Conservation (phyloP, 192 early-diverging fungal genomes). For the Coemansia nantahalensis region DNA sequence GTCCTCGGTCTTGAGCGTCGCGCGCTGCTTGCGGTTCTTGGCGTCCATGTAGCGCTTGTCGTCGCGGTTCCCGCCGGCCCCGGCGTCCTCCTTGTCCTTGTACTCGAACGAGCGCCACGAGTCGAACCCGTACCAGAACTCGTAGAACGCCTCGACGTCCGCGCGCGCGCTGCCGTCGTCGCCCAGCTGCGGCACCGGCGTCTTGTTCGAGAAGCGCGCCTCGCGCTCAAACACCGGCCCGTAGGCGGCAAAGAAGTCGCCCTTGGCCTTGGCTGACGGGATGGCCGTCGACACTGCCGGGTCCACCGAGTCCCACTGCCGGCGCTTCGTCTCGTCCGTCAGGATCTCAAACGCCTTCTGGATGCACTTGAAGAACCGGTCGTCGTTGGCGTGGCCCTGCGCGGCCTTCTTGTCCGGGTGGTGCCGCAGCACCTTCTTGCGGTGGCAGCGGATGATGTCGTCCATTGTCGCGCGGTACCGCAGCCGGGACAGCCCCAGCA, state of each 20-base stretch:
- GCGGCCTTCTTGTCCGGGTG: constrained; percentile 98
- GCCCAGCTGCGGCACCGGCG: constrained; percentile 84
- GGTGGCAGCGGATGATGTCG: constrained; percentile 85
- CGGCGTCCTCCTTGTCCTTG: constrained; percentile 95
- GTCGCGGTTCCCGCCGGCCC: constrained; percentile 87
- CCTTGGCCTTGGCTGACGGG: constrained; percentile 73
- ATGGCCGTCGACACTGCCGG: constrained; percentile 71
- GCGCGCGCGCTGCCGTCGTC: constrained; percentile 59
- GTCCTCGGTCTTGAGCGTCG: too few species aligned
- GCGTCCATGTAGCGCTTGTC: constrained; percentile 93
- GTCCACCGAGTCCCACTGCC: constrained; percentile 97
- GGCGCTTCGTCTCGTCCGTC: constrained; percentile 82
- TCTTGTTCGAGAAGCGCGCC: constrained; percentile 85
- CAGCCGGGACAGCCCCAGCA: constrained; percentile 87
- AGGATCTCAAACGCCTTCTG: constrained; percentile 94
- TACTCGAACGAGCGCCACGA: constrained; percentile 99
- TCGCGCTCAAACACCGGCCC: constrained; percentile 84
- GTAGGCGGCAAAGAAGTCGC: constrained; percentile 79
- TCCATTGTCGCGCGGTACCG: constrained; percentile 89
- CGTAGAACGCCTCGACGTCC: constrained; percentile 78
- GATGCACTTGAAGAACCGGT: constrained; percentile 99
- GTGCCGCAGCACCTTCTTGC: constrained; percentile 93
- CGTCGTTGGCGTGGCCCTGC: constrained; percentile 73
- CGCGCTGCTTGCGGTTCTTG: constrained; percentile 92
- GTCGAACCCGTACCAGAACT: constrained; percentile 86